Evolutionary conservation across 2,329 filamentous ascomycete species (phyloP).

Genomic region (Claviceps lovelessii): DNA sequence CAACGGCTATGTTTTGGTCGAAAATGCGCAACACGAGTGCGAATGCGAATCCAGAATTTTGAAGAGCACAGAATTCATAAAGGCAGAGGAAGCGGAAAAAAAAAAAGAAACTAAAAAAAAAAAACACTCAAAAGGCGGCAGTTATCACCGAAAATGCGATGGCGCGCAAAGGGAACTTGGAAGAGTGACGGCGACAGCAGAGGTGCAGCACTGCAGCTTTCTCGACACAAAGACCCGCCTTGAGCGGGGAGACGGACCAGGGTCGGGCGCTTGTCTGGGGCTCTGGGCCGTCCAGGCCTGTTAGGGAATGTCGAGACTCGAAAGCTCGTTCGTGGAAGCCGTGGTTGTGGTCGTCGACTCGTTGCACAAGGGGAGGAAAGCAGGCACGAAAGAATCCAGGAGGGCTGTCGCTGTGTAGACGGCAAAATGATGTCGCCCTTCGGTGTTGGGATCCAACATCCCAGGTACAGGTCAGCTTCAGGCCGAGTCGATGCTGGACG

Average conservation of each 20-base stretch:
- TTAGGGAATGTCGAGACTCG: not conserved
- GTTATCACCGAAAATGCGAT: constrained; percentile 1
- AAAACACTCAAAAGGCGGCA: constrained; percentile 1
- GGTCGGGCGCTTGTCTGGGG: constrained; percentile 5
- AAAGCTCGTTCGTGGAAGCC: not conserved
- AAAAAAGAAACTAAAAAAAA: not conserved
- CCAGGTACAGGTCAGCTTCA: not conserved
- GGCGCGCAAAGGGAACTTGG: not conserved
- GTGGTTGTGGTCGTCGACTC: not conserved
- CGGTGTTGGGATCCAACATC: not conserved
- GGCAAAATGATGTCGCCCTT: not conserved
- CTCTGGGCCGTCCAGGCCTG: not conserved
- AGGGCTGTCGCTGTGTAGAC: not conserved
- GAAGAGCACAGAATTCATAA: constrained; percentile 5
- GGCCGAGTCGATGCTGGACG: not conserved
- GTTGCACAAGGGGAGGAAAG: constrained; percentile 1
- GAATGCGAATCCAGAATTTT: not conserved
- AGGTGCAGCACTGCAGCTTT: not conserved
- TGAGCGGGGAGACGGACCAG: constrained; percentile 3
- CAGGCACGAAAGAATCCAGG: not conserved
- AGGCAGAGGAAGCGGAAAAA: constrained; percentile 6
- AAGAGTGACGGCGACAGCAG: constrained; percentile 1
- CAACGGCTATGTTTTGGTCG: constrained; percentile 18
- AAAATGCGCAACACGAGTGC: constrained; percentile 9
- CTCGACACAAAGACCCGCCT: constrained; percentile 1